A percentile compares a stretch with the other conserved stretches of the same genome.
phyloP scores from a whole-genome alignment of 2,329 filamentous ascomycete species.

The Westerdykella sp. region DNA sequence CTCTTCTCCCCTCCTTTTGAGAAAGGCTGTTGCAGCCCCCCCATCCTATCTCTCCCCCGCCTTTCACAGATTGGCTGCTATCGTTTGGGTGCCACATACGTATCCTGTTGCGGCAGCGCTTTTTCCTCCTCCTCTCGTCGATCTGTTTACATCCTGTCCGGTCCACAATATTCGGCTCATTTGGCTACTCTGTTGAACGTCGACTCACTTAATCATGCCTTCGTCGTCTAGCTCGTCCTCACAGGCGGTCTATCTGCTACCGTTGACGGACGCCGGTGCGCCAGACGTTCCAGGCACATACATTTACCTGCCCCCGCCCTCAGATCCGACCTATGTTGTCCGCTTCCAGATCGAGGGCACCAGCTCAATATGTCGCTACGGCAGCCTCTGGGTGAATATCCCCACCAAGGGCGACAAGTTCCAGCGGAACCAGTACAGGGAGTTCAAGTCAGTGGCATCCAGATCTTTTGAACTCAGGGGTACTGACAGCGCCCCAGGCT shows the following conservation, averaged over 20 bases:
- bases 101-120: slow-evolving; percentile 2
- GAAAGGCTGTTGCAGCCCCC: slow-evolving; percentile 16
- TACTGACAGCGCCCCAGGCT: slow-evolving; percentile 52
- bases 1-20: slow-evolving; percentile 3
- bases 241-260: slow-evolving; percentile 68
- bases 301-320: slow-evolving; percentile 79
- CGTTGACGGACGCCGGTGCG: slow-evolving; percentile 86
- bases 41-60: slow-evolving; percentile 8
- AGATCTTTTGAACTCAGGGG: background rate
- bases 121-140: slow-evolving; percentile 7
- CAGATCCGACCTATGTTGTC: slow-evolving; percentile 65
- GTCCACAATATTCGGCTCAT: slow-evolving; percentile 1
- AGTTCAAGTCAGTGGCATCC: slow-evolving; percentile 67
- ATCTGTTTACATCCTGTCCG: slow-evolving; percentile 15
- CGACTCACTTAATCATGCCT: slow-evolving; percentile 20
- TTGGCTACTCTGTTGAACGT: slow-evolving; percentile 5
- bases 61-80: slow-evolving; percentile 3
- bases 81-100: background rate
- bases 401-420: slow-evolving; percentile 72
- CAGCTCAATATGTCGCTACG: slow-evolving; percentile 89
- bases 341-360: slow-evolving; percentile 91
- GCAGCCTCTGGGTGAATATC: slow-evolving; percentile 95
- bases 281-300: slow-evolving; percentile 85
- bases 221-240: slow-evolving; percentile 11
- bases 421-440: slow-evolving; percentile 69